These are phyloP conservation scores for Massariosphaeria phaeospora DNA, from an alignment of 495 filamentous ascomycete species.

Conservation along the genomic window DNA sequence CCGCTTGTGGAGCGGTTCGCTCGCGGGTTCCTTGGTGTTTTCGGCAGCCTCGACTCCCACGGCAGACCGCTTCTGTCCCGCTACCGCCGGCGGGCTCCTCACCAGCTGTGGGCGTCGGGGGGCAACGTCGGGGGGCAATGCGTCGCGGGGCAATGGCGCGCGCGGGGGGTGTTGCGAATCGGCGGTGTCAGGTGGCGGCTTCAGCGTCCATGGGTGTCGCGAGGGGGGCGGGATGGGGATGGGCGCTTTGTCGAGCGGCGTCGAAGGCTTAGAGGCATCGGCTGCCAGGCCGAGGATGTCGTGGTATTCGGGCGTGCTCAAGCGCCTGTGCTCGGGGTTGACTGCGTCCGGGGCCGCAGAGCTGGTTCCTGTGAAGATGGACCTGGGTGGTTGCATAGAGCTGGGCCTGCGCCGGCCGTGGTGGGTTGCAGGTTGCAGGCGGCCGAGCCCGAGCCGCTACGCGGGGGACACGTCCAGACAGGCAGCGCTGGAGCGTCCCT, in stretches of 20 bases:
- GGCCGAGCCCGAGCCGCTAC: too few relatives aligned
- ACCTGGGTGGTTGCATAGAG: slow-evolving; percentile 30
- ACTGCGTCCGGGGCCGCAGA: not conserved
- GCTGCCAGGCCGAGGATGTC: not conserved
- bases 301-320: slow-evolving; percentile 30
- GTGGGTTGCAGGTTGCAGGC: not conserved
- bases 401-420: not conserved
- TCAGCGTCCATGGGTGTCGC: not conserved
- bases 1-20: slow-evolving; percentile 33
- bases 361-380: slow-evolving; percentile 34
- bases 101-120: not conserved
- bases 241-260: slow-evolving; percentile 11
- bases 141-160: not conserved
- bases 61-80: slow-evolving; percentile 15
- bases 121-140: not conserved
- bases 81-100: slow-evolving; percentile 1
- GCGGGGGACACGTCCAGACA: too few relatives aligned
- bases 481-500: too few relatives aligned
- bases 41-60: not conserved
- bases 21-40: not conserved
- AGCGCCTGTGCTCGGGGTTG: slow-evolving; percentile 6
- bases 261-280: slow-evolving; percentile 22
- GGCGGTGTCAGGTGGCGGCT: slow-evolving; percentile 1
- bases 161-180: not conserved
- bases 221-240: too few relatives aligned